Evolutionary conservation across 2,329 filamentous ascomycete genomes (phyloP).

Genomic region (Trichoderma pleuroti): DNA sequence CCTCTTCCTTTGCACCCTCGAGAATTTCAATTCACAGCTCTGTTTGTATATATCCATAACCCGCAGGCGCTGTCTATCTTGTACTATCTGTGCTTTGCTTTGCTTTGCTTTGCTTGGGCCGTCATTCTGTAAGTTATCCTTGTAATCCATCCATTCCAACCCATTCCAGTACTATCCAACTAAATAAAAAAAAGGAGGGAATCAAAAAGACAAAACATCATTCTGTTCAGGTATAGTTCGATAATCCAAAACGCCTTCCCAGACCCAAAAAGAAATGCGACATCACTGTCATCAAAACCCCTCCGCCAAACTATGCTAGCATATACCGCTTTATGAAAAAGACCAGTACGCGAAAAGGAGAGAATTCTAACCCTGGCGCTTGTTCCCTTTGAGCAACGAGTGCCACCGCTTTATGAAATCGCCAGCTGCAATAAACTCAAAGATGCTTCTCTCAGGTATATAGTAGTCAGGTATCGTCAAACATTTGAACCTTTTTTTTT

Average conservation of each 20-base stretch:
- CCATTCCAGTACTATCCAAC: conserved; percentile 5
- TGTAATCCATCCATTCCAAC: not conserved
- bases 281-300: not conserved
- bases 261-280: not conserved
- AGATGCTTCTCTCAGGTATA: not conserved
- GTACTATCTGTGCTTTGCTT: conserved; percentile 4
- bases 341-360: not conserved
- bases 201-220: conserved; percentile 4
- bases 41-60: conserved; percentile 15
- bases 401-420: not conserved
- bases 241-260: conserved; percentile 1
- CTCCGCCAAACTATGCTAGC: not conserved
- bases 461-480: not conserved
- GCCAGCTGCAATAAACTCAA: not conserved
- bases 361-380: not conserved
- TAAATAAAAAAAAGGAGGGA: not conserved
- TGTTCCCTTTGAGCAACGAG: not conserved
- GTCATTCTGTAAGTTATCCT: conserved; percentile 18
- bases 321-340: not conserved
- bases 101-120: not conserved
- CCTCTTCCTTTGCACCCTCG: not conserved
- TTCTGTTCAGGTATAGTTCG: conserved; percentile 17
- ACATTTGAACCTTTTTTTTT: not conserved
- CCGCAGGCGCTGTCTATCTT: conserved; percentile 18
- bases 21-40: not conserved